These are phyloP conservation scores for Aspergillus glaucus DNA, from an alignment of 2,329 filamentous ascomycete species.

Conservation along the genomic window DNA sequence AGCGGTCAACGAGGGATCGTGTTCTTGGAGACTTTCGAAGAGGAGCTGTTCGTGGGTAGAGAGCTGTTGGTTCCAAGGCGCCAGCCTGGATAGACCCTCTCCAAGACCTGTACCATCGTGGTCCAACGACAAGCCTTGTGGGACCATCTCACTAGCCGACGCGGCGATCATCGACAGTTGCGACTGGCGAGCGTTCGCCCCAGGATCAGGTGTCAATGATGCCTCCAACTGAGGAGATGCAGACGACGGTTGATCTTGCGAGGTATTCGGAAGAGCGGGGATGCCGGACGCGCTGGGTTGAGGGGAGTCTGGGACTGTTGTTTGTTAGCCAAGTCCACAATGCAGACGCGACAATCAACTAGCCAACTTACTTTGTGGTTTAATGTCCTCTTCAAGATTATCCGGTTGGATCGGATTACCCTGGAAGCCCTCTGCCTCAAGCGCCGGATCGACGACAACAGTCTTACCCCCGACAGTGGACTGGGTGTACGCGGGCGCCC, in stretches of 20 bases:
- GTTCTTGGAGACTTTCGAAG: constrained; percentile 35
- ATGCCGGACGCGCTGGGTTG: constrained; percentile 24
- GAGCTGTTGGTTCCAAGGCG: constrained; percentile 30
- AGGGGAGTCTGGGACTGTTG: constrained; percentile 19
- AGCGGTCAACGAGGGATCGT: constrained; percentile 33
- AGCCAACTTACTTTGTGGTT: constrained; percentile 15
- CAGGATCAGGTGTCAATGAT: constrained; percentile 30
- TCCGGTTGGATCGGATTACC: constrained; percentile 22
- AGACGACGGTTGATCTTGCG: constrained; percentile 26
- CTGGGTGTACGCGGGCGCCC: constrained; percentile 28
- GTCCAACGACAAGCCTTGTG: constrained; percentile 31
- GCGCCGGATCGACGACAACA: constrained; percentile 37
- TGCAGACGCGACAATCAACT: constrained; percentile 1
- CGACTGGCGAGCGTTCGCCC: constrained; percentile 34
- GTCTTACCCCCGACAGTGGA: constrained; percentile 36
- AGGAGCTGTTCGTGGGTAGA: constrained; percentile 34
- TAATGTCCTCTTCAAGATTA: constrained; percentile 21
- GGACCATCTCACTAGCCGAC: constrained; percentile 42
- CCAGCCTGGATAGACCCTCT: constrained; percentile 26
- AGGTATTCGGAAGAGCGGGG: constrained; percentile 26
- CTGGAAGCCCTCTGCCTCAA: constrained; percentile 36
- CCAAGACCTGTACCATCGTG: constrained; percentile 21
- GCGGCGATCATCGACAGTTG: constrained; percentile 43
- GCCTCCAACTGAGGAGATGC: constrained; percentile 29
- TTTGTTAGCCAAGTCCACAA: constrained; percentile 11